Conservation (phyloP, 2,329 filamentous ascomycete species). For the Emergomyces pasteurianus region DNA sequence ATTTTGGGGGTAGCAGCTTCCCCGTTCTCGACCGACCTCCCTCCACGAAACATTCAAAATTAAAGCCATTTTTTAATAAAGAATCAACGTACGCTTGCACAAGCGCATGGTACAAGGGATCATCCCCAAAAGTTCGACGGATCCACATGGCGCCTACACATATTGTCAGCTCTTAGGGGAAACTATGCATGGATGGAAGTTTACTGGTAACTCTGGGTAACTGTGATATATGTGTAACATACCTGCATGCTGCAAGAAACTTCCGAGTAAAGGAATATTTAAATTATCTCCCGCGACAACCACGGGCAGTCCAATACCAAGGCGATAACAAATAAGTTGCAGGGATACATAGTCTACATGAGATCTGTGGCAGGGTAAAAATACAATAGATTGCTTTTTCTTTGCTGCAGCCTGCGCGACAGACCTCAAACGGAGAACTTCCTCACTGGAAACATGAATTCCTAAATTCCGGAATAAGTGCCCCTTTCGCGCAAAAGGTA, state of each 20-base stretch:
- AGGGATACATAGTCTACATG: conserved; percentile 95
- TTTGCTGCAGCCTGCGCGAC: conserved; percentile 72
- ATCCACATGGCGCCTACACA: conserved; percentile 77
- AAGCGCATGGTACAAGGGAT: conserved; percentile 79
- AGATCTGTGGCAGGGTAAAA: conserved; percentile 85
- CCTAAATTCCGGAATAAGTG: conserved; percentile 24
- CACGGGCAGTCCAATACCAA: conserved; percentile 78
- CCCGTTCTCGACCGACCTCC: conserved; percentile 86
- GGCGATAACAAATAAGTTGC: conserved; percentile 87
- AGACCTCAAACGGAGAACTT: conserved; percentile 68
- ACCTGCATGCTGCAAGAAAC: conserved; percentile 85
- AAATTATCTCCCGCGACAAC: conserved; percentile 94
- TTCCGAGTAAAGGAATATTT: conserved; percentile 82
- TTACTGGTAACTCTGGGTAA: too few species aligned
- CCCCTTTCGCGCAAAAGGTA: not conserved
- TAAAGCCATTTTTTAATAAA: conserved; percentile 76
- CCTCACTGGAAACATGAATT: conserved; percentile 90
- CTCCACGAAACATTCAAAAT: conserved; percentile 96
- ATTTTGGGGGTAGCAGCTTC: conserved; percentile 87
- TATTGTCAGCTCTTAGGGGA: conserved; percentile 10
- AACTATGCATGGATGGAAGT: not conserved
- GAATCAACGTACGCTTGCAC: conserved; percentile 96
- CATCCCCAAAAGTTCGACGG: conserved; percentile 79
- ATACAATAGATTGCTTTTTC: conserved; percentile 91
- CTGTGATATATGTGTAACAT: conserved; percentile 12